These are phyloP conservation scores for Phytopythium oedochilum DNA, from an alignment of 352 stramenopile species.

Conservation along the genomic window DNA sequence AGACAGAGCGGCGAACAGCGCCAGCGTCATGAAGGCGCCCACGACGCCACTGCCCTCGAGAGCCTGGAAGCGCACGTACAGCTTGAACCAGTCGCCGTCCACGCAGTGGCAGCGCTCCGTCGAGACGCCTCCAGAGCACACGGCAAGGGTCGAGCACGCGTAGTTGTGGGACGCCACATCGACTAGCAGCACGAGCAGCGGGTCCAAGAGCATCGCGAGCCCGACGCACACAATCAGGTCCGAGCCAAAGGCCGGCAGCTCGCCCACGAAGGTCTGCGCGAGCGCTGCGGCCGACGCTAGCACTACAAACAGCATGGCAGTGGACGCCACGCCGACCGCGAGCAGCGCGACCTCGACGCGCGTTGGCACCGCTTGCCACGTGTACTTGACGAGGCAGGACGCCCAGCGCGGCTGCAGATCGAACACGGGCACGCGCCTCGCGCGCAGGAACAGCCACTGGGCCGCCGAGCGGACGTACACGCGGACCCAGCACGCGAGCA, in stretches of 20 bases:
- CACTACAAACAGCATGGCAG: constrained; percentile 42
- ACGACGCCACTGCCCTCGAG: constrained; percentile 76
- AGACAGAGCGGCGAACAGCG: constrained; percentile 68
- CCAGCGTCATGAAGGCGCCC: constrained; percentile 69
- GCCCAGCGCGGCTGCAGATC: constrained; percentile 57
- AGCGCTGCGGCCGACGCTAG: constrained; percentile 35
- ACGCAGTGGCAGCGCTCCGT: constrained; percentile 48
- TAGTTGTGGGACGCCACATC: constrained; percentile 81
- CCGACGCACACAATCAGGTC: constrained; percentile 78
- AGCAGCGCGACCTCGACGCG: constrained; percentile 67
- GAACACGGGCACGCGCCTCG: constrained; percentile 71
- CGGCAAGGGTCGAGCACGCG: constrained; percentile 37
- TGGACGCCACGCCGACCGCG: constrained; percentile 45
- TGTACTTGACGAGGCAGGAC: constrained; percentile 87
- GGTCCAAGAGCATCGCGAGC: constrained; percentile 73
- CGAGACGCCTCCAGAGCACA: constrained; percentile 37
- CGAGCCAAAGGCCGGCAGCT: constrained; percentile 69
- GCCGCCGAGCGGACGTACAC: constrained; percentile 88
- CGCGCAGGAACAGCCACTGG: constrained; percentile 81
- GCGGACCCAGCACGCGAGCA: constrained; percentile 80
- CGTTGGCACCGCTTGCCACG: constrained; percentile 52
- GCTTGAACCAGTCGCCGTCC: constrained; percentile 87
- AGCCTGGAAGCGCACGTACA: constrained; percentile 73
- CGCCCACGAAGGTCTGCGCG: constrained; percentile 41
- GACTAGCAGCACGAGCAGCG: constrained; percentile 72